A percentile compares a stretch with the other conserved stretches of the same genome.
phyloP scores from a whole-genome alignment of 208 protist genomes.

The Paratrypanosoma confusum region DNA sequence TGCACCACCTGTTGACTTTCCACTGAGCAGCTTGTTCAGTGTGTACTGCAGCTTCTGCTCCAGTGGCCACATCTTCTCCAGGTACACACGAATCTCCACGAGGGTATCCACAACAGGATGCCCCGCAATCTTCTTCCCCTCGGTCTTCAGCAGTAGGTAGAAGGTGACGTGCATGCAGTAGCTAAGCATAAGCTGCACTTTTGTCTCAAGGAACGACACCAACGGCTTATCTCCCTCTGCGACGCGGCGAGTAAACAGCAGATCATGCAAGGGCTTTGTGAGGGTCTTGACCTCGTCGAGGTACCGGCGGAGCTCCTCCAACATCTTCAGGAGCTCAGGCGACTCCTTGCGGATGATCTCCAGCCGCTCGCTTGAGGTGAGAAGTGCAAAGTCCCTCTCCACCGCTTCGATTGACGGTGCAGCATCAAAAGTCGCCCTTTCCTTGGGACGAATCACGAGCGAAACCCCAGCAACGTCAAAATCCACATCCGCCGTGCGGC shows the following conservation, averaged over 20 bases:
- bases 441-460: conserved; percentile 8
- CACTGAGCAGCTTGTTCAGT: conserved; percentile 88
- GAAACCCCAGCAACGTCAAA: conserved; percentile 71
- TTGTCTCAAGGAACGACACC: conserved; percentile 81
- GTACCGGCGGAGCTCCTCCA: conserved; percentile 78
- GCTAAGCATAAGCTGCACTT: conserved; percentile 90
- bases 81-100: conserved; percentile 86
- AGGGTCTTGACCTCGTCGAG: conserved; percentile 78
- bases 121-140: conserved; percentile 84
- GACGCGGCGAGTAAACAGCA: conserved; percentile 71
- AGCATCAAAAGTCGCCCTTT: conserved; percentile 23
- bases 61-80: conserved; percentile 92
- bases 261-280: conserved; percentile 65
- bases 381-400: conserved; percentile 78
- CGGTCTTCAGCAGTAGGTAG: conserved; percentile 88
- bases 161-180: conserved; percentile 94
- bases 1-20: conserved; percentile 51
- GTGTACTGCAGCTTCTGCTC: conserved; percentile 95
- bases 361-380: conserved; percentile 78
- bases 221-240: conserved; percentile 65
- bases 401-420: conserved; percentile 74
- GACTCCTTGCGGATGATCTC: conserved; percentile 83
- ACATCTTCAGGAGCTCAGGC: conserved; percentile 82
- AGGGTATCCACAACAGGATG: conserved; percentile 92
- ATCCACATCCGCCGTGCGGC: conserved; percentile 49